Percentiles rank a stretch among this genome's conserved stretches.
phyloP scores from a whole-genome alignment of 306 rosid species.

The barrel medic (Medicago truncatula) region DNA sequence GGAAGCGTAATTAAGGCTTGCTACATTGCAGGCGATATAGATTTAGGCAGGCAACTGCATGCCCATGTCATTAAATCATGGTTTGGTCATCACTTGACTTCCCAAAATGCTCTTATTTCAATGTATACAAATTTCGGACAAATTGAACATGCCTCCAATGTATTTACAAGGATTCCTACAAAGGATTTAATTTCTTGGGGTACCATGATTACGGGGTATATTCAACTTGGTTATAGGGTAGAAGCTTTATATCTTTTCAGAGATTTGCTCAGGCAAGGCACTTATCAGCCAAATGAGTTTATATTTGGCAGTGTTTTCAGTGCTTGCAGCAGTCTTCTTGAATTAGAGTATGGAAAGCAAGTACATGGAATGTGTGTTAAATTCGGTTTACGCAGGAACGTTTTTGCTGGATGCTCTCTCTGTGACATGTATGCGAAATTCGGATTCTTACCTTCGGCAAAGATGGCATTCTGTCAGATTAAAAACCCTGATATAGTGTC shows the following conservation, averaged over 20 bases:
- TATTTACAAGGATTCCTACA: conserved; percentile 54
- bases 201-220: conserved; percentile 74
- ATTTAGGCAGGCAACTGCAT: conserved; percentile 70
- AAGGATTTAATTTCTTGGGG: conserved; percentile 87
- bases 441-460: conserved; percentile 59
- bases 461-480: conserved; percentile 58
- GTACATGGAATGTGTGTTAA: conserved; percentile 70
- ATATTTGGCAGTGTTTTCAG: conserved; percentile 72
- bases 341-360: conserved; percentile 75
- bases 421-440: conserved; percentile 82
- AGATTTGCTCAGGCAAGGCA: conserved; percentile 63
- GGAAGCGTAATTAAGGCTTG: conserved; percentile 77
- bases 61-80: conserved; percentile 66
- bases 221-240: conserved; percentile 67
- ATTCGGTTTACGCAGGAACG: conserved; percentile 65
- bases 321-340: conserved; percentile 65
- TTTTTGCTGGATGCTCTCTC: conserved; percentile 79
- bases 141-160: conserved; percentile 56
- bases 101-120: conserved; percentile 81
- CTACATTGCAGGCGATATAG: conserved; percentile 50
- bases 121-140: conserved; percentile 70
- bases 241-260: conserved; percentile 68
- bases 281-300: conserved; percentile 70
- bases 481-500: conserved; percentile 71
- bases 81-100: conserved; percentile 52